These are phyloP conservation scores for Alternaria sp. DNA, from an alignment of 2,329 filamentous ascomycete species.

Conservation along the genomic window DNA sequence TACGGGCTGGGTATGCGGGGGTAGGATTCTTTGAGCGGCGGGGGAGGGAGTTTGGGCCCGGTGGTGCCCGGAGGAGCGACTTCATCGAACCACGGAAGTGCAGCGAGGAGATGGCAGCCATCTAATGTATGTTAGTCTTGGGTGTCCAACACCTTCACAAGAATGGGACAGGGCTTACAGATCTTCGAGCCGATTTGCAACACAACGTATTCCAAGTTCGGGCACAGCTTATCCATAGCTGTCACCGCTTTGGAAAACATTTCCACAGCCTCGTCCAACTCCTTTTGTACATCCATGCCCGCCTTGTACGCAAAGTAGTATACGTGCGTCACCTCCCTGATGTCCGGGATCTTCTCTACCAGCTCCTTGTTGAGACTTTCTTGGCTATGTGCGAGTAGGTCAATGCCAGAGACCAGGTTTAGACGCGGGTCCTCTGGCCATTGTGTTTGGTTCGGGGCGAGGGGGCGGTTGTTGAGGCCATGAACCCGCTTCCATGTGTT, in stretches of 20 bases:
- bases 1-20: constrained; percentile 32
- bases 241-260: constrained; percentile 52
- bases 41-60: constrained; percentile 4
- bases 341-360: constrained; percentile 39
- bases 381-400: constrained; percentile 49
- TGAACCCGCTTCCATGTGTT: constrained; percentile 48
- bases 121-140: constrained; percentile 21
- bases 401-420: constrained; percentile 52
- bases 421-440: constrained; percentile 51
- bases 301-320: constrained; percentile 56
- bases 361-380: constrained; percentile 48
- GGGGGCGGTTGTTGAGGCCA: constrained; percentile 51
- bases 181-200: constrained; percentile 46
- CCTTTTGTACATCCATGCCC: constrained; percentile 46
- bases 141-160: background rate
- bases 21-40: constrained; percentile 12
- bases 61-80: constrained; percentile 7
- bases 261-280: constrained; percentile 49
- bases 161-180: constrained; percentile 23
- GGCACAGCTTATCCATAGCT: constrained; percentile 32
- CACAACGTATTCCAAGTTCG: constrained; percentile 33
- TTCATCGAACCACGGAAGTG: constrained; percentile 19
- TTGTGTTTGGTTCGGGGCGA: constrained; percentile 35
- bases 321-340: constrained; percentile 53
- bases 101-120: constrained; percentile 52